A percentile compares a stretch with the other conserved stretches of the same genome.
Conservation (phyloP, 305 asterid species). For the Plantago rigida region DNA sequence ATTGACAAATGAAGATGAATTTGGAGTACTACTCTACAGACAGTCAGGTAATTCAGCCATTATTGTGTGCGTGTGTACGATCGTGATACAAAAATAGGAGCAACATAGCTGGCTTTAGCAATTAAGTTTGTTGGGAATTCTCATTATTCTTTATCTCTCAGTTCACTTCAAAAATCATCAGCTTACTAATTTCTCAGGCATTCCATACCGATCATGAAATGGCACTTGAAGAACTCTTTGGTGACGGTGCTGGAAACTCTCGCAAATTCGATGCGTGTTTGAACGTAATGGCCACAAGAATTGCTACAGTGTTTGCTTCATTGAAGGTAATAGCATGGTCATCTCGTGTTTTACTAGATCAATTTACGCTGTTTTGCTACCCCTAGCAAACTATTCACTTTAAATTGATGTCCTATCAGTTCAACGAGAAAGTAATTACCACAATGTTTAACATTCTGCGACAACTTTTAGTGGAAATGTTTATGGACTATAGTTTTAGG, state of each 20-base stretch:
- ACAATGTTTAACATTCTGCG: neutral
- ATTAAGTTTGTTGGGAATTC: neutral
- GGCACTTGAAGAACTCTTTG: slow-evolving; percentile 80
- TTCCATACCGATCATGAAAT: slow-evolving; percentile 85
- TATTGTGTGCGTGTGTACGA: slow-evolving; percentile 20
- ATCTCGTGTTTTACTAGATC: slow-evolving; percentile 9
- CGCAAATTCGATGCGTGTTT: slow-evolving; percentile 55
- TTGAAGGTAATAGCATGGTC: slow-evolving; percentile 51
- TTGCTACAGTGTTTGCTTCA: slow-evolving; percentile 93
- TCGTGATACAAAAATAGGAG: slow-evolving; percentile 17
- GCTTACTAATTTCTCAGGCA: slow-evolving; percentile 42
- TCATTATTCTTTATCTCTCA: neutral
- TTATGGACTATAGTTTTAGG: too few relatives aligned
- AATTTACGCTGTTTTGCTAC: neutral
- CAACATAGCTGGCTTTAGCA: neutral
- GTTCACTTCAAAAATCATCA: neutral
- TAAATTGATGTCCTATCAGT: neutral
- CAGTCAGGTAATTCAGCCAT: slow-evolving; percentile 58
- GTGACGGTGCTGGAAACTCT: slow-evolving; percentile 53
- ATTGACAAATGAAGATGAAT: slow-evolving; percentile 62
- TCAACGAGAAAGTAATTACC: too few relatives aligned
- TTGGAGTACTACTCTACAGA: slow-evolving; percentile 83
- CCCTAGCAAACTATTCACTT: neutral
- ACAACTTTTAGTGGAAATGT: too few relatives aligned
- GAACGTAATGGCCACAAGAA: slow-evolving; percentile 67